A percentile compares a stretch with the other conserved stretches of the same genome.
Evolutionary conservation across 306 rosid genomes (phyloP).

Genomic region (Lablab purpureus): DNA sequence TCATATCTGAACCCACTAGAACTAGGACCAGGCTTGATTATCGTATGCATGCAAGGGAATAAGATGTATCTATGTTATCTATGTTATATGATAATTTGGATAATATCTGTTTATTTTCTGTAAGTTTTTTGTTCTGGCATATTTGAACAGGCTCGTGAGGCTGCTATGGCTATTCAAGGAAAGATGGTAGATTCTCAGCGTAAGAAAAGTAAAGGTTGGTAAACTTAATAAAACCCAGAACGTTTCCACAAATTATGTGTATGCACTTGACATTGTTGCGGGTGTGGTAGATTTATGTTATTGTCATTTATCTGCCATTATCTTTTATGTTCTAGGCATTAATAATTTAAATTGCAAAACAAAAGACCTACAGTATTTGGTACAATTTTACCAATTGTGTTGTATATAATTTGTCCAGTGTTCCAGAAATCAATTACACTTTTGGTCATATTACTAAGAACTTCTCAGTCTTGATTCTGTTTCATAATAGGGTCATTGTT

Average conservation of each 20-base stretch:
- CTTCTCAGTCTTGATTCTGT: constrained; percentile 6
- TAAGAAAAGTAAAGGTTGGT: constrained; percentile 91
- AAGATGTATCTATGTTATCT: neutral
- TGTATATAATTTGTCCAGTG: neutral
- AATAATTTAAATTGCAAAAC: neutral
- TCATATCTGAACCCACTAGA: constrained; percentile 10
- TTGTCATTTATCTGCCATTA: constrained; percentile 7
- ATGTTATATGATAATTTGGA: constrained; percentile 12
- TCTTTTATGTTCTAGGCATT: neutral
- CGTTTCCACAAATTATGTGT: neutral
- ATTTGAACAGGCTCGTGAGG: constrained; percentile 89
- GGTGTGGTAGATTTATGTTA: constrained; percentile 9
- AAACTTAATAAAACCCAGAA: neutral
- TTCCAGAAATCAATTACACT: neutral
- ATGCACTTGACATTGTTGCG: constrained; percentile 32
- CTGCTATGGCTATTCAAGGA: constrained; percentile 88
- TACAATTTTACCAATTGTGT: neutral
- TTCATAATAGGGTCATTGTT: neutral
- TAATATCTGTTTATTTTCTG: neutral
- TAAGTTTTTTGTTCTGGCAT: constrained; percentile 32
- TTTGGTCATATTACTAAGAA: neutral
- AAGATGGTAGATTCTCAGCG: constrained; percentile 95
- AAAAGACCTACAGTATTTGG: neutral
- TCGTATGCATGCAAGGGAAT: neutral
- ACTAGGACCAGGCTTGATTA: constrained; percentile 1